These are phyloP conservation scores for Acer yangbiense DNA, from an alignment of 345 rosid genomes.

Conservation along the genomic window DNA sequence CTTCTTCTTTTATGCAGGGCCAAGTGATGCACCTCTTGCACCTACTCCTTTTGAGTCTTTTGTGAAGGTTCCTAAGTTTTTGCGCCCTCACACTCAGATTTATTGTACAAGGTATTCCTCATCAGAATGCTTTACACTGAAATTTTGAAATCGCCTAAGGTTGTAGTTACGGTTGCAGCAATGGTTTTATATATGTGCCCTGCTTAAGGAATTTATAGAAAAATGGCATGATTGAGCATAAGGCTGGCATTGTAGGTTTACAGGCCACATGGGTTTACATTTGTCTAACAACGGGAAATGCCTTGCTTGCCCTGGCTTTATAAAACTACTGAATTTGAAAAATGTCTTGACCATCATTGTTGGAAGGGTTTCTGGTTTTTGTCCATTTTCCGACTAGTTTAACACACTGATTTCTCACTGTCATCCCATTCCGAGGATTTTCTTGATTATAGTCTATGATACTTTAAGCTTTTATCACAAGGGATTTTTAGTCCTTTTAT, in stretches of 20 bases:
- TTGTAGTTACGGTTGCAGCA: background rate
- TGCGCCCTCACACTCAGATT: conserved; percentile 91
- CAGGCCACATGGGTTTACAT: background rate
- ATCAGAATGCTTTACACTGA: background rate
- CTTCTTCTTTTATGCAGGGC: conserved; percentile 51
- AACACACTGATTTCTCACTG: background rate
- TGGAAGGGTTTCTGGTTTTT: conserved; percentile 1
- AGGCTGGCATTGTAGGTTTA: background rate
- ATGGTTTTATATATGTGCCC: background rate
- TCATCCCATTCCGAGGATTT: background rate
- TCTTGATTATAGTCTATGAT: background rate
- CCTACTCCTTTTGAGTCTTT: conserved; percentile 90
- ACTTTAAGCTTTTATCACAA: background rate
- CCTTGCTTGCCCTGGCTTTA: background rate
- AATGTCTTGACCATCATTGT: background rate
- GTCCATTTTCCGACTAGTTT: background rate
- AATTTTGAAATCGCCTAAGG: background rate
- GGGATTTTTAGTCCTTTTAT: background rate
- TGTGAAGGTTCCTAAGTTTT: conserved; percentile 90
- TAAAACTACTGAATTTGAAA: background rate
- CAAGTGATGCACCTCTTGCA: conserved; percentile 89
- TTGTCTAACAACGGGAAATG: background rate
- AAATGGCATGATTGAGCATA: background rate
- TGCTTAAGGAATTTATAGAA: background rate
- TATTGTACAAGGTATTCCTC: conserved; percentile 84